Conservation (phyloP, 2,329 filamentous ascomycete genomes). For the Lasiodiplodia sp. region DNA sequence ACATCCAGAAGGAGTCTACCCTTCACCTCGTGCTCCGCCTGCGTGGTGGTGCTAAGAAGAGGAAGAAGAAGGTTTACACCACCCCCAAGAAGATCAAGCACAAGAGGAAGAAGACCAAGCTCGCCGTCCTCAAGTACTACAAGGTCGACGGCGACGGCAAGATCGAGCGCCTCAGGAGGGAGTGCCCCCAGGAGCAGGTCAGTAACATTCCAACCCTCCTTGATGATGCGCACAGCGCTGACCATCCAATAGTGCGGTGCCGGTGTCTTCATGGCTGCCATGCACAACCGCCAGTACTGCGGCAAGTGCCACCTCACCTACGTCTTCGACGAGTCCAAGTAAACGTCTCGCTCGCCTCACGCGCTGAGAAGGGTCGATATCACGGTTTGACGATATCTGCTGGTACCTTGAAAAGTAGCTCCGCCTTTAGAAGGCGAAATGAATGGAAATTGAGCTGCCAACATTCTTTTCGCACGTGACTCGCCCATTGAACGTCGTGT, state of each 20-base stretch:
- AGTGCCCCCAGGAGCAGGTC: slow-evolving; percentile 83
- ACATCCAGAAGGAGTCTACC: slow-evolving; percentile 99
- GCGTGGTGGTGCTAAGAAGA: slow-evolving; percentile 96
- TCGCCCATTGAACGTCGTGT: too few species aligned
- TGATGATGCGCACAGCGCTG: neutral
- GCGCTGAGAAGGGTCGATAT: slow-evolving; percentile 15
- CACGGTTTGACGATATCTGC: slow-evolving; percentile 25
- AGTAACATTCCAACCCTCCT: slow-evolving; percentile 66
- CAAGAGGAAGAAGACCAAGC: slow-evolving; percentile 99
- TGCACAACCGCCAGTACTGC: slow-evolving; percentile 99
- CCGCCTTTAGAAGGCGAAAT: slow-evolving; percentile 12
- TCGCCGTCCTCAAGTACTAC: slow-evolving; percentile 99
- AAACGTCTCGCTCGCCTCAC: slow-evolving; percentile 35
- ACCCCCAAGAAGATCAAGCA: slow-evolving; percentile 99
- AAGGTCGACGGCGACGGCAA: slow-evolving; percentile 99
- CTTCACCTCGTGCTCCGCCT: slow-evolving; percentile 98
- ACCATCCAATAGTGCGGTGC: slow-evolving; percentile 79
- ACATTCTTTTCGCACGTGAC: neutral
- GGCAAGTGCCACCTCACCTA: slow-evolving; percentile 75
- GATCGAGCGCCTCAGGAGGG: slow-evolving; percentile 98
- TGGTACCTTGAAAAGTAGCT: slow-evolving; percentile 23
- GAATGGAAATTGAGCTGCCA: slow-evolving; percentile 5
- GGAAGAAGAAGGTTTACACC: slow-evolving; percentile 99
- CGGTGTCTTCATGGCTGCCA: slow-evolving; percentile 99
- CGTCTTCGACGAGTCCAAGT: slow-evolving; percentile 72